Conservation (phyloP, 2,329 filamentous ascomycete species). For the Thielaviopsis punctulata region DNA sequence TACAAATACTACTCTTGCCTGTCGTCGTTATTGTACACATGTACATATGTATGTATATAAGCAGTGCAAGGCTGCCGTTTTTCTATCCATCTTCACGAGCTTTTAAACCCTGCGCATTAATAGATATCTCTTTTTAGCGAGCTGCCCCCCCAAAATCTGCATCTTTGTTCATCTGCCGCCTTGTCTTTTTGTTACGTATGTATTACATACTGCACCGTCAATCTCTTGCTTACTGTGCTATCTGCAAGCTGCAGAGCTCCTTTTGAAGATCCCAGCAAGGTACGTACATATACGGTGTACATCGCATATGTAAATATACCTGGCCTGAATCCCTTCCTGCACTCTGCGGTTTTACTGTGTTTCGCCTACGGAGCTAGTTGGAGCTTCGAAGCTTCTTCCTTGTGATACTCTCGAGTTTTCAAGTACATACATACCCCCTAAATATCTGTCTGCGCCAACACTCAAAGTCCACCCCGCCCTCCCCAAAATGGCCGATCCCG, state of each 20-base stretch:
- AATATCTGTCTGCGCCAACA: neutral
- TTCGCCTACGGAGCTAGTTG: neutral
- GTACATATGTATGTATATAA: too few relatives aligned
- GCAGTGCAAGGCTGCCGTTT: neutral
- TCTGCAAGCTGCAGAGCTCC: neutral
- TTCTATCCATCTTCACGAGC: too few relatives aligned
- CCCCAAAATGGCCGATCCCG: neutral
- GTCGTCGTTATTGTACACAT: neutral
- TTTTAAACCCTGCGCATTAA: too few relatives aligned
- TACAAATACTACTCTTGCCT: neutral
- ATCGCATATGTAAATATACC: neutral
- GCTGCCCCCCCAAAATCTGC: neutral
- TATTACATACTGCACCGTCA: neutral
- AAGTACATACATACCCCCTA: neutral
- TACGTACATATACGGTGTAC: too few relatives aligned
- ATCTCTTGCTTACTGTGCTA: neutral
- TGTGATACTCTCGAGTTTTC: too few relatives aligned
- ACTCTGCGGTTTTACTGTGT: neutral
- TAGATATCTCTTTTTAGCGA: neutral
- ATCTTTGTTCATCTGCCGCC: neutral
- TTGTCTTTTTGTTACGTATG: neutral
- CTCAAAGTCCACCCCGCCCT: neutral
- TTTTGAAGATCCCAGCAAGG: neutral
- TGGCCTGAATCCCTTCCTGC: too few relatives aligned
- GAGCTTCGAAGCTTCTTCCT: neutral